A percentile compares a stretch with the other conserved stretches of the same genome.
These are phyloP conservation scores for Magnolia sinica DNA, from an alignment of 164 flowering plant species.

Conservation along the genomic window DNA sequence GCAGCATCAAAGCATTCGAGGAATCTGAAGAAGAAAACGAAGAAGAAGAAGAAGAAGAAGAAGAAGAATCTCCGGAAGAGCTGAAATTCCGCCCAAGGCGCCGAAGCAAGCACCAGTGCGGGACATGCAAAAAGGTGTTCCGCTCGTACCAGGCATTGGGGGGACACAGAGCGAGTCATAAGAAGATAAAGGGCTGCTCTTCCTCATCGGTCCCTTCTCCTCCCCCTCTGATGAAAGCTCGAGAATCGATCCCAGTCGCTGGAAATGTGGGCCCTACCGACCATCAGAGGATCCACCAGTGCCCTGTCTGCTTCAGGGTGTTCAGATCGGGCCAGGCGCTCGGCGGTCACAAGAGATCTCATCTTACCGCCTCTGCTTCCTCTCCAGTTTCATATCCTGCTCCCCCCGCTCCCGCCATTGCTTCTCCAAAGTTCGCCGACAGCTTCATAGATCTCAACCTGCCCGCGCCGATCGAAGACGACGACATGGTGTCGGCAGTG, in stretches of 20 bases:
- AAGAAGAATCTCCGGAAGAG: not conserved
- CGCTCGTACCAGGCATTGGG: conserved; percentile 84
- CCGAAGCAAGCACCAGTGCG: conserved; percentile 59
- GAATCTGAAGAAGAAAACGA: not conserved
- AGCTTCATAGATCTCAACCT: conserved; percentile 71
- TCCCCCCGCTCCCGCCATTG: not conserved
- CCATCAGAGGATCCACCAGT: conserved; percentile 50
- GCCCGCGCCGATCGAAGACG: conserved; percentile 72
- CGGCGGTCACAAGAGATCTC: conserved; percentile 95
- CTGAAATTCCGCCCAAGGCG: not conserved
- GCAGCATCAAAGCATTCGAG: not conserved
- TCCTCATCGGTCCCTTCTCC: not conserved
- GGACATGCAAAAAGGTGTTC: conserved; percentile 71
- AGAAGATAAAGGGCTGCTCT: conserved; percentile 42
- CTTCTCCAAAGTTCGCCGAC: conserved; percentile 24
- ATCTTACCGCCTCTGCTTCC: conserved; percentile 23
- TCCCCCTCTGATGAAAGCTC: not conserved
- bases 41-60: not conserved
- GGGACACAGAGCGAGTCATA: conserved; percentile 90
- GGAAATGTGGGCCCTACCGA: not conserved
- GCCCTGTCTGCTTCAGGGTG: conserved; percentile 68
- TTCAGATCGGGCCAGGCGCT: conserved; percentile 87
- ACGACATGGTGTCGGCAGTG: conserved; percentile 52
- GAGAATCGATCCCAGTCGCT: conserved; percentile 6
- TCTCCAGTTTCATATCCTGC: conserved; percentile 2